These are phyloP conservation scores for Aspergillus sp. DNA, from an alignment of 2,329 filamentous ascomycete species.

Conservation along the genomic window DNA sequence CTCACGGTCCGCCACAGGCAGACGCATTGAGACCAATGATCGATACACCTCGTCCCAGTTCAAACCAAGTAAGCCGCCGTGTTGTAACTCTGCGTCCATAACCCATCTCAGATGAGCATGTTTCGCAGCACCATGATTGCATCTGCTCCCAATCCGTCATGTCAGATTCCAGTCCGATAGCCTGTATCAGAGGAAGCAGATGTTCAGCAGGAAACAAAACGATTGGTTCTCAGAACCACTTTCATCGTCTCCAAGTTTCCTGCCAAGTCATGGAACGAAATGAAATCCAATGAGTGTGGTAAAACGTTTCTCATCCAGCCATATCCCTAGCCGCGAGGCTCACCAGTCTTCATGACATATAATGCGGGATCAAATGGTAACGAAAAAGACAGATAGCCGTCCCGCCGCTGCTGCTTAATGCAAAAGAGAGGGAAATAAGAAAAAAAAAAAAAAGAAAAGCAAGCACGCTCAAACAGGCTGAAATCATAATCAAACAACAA, in stretches of 20 bases:
- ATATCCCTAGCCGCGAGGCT: slow-evolving; percentile 51
- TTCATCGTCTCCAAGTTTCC: slow-evolving; percentile 1
- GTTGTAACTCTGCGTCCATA: slow-evolving; percentile 21
- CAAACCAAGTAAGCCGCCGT: background rate
- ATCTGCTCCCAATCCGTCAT: slow-evolving; percentile 15
- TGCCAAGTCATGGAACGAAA: slow-evolving; percentile 6
- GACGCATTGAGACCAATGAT: slow-evolving; percentile 9
- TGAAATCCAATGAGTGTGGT: slow-evolving; percentile 17
- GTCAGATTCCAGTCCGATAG: slow-evolving; percentile 37
- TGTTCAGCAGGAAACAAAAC: slow-evolving; percentile 32
- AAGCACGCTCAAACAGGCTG: slow-evolving; percentile 29
- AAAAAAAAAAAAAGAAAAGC: slow-evolving; percentile 29
- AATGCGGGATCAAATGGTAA: slow-evolving; percentile 41
- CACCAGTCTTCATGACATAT: slow-evolving; percentile 50
- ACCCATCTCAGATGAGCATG: slow-evolving; percentile 39
- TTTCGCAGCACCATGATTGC: slow-evolving; percentile 20
- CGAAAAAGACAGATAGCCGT: slow-evolving; percentile 44
- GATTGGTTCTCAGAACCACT: slow-evolving; percentile 19
- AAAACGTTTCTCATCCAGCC: slow-evolving; percentile 42
- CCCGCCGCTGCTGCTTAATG: slow-evolving; percentile 48
- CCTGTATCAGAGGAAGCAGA: slow-evolving; percentile 38
- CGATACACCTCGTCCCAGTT: background rate
- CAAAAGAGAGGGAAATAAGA: slow-evolving; percentile 31
- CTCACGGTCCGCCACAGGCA: slow-evolving; percentile 32
- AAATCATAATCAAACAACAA: slow-evolving; percentile 22